Conservation (phyloP, 495 filamentous ascomycete species). For the Parachaetomium inaequale region DNA sequence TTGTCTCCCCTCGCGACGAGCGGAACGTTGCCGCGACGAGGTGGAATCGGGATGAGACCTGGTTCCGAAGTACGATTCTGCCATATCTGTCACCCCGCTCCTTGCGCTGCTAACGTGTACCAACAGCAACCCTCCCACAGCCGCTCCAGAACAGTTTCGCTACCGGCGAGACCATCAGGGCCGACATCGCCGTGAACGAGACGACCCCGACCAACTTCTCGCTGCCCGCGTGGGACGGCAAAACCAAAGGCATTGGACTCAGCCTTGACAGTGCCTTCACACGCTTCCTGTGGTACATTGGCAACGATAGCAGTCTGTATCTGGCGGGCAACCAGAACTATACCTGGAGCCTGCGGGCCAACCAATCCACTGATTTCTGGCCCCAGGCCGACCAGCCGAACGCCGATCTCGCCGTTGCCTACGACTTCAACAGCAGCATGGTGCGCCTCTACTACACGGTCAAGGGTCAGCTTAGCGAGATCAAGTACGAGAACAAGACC, state of each 20-base stretch:
- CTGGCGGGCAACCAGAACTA: conserved; percentile 28
- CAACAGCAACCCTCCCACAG: conserved; percentile 31
- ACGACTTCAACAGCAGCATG: conserved; percentile 21
- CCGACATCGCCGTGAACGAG: conserved; percentile 26
- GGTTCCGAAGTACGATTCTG: conserved; percentile 26
- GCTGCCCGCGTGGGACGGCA: conserved; percentile 33
- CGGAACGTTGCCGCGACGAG: conserved; percentile 29
- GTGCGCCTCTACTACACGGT: conserved; percentile 38
- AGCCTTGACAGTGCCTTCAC: conserved; percentile 29
- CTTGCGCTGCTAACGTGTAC: conserved; percentile 9
- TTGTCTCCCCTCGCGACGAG: conserved; percentile 29
- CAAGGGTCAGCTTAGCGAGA: conserved; percentile 30
- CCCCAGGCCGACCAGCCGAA: conserved; percentile 36
- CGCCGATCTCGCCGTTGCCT: conserved; percentile 30
- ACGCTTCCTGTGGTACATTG: conserved; percentile 38
- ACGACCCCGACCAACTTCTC: conserved; percentile 29
- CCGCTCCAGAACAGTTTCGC: conserved; percentile 23
- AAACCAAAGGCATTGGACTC: conserved; percentile 26
- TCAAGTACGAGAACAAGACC: conserved; percentile 27
- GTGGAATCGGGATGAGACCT: conserved; percentile 24
- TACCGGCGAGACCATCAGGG: conserved; percentile 23
- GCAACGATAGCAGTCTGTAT: conserved; percentile 34
- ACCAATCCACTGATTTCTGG: conserved; percentile 29
- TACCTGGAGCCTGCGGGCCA: conserved; percentile 23
- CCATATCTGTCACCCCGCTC: neutral